Evolutionary conservation across 352 stramenopile genomes (phyloP).

Genomic region (Hyphochytrium catenoides): DNA sequence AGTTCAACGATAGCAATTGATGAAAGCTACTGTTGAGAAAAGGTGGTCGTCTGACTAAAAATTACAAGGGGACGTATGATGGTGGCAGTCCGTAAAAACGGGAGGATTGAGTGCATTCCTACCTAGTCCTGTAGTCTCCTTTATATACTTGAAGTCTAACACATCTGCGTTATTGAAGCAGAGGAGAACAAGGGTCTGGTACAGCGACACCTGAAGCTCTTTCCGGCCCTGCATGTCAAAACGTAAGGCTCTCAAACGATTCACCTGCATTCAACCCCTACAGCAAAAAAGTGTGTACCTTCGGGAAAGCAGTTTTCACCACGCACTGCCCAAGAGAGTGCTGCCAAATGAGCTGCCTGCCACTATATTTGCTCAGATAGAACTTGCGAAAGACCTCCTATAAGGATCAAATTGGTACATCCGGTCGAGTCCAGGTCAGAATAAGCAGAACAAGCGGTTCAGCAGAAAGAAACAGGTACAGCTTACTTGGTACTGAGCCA

Average conservation of each 20-base stretch:
- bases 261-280: no score
- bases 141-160: conserved; percentile 57
- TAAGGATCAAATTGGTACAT: no score
- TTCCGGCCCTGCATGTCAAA: no score
- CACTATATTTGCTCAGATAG: conserved; percentile 62
- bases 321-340: conserved; percentile 65
- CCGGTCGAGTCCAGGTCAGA: no score
- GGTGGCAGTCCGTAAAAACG: not conserved
- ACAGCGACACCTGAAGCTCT: conserved; percentile 59
- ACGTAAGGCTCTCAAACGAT: no score
- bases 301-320: conserved; percentile 52
- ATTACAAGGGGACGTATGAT: not conserved
- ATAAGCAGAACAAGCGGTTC: no score
- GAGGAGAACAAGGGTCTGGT: conserved; percentile 55
- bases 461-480: no score
- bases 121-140: conserved; percentile 50
- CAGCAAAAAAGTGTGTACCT: no score
- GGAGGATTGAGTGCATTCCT: not conserved
- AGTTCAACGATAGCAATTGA: no score
- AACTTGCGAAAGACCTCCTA: conserved; percentile 65
- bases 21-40: no score
- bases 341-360: conserved; percentile 67
- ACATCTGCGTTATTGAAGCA: conserved; percentile 42
- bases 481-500: conserved; percentile 40
- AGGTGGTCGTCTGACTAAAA: no score